phyloP scores from a whole-genome alignment of 495 filamentous ascomycete species.

The Lepraria neglecta region DNA sequence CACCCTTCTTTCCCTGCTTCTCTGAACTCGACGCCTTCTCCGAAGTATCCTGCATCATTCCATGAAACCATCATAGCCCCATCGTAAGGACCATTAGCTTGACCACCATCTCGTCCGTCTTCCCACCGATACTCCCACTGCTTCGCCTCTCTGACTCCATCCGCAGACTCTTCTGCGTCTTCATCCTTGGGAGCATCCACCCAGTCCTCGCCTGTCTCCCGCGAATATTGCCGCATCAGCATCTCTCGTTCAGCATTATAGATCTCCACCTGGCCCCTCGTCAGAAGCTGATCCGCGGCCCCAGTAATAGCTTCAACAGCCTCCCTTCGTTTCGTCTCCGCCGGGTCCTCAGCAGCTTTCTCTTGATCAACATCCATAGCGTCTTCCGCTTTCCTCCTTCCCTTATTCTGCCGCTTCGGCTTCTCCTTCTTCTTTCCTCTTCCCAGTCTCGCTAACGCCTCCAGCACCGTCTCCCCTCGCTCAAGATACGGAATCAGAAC shows the following conservation, averaged over 20 bases:
- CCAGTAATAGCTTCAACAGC: constrained; percentile 78
- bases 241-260: constrained; percentile 87
- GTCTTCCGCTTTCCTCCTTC: constrained; percentile 44
- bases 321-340: constrained; percentile 60
- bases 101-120: constrained; percentile 75
- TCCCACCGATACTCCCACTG: constrained; percentile 93
- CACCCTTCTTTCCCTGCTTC: constrained; percentile 46
- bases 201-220: constrained; percentile 90
- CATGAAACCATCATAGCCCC: constrained; percentile 77
- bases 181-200: constrained; percentile 48
- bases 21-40: constrained; percentile 84
- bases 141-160: constrained; percentile 32
- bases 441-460: constrained; percentile 77
- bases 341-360: constrained; percentile 54
- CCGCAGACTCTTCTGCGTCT: constrained; percentile 27
- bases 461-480: constrained; percentile 78
- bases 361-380: constrained; percentile 67
- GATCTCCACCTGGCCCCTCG: constrained; percentile 72
- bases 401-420: constrained; percentile 55
- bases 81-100: constrained; percentile 81
- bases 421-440: constrained; percentile 60
- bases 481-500: constrained; percentile 67
- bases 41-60: constrained; percentile 89
- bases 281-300: constrained; percentile 78
- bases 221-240: constrained; percentile 71